These are phyloP conservation scores for Dovyalis caffra DNA, from an alignment of 345 rosid species.

Conservation along the genomic window DNA sequence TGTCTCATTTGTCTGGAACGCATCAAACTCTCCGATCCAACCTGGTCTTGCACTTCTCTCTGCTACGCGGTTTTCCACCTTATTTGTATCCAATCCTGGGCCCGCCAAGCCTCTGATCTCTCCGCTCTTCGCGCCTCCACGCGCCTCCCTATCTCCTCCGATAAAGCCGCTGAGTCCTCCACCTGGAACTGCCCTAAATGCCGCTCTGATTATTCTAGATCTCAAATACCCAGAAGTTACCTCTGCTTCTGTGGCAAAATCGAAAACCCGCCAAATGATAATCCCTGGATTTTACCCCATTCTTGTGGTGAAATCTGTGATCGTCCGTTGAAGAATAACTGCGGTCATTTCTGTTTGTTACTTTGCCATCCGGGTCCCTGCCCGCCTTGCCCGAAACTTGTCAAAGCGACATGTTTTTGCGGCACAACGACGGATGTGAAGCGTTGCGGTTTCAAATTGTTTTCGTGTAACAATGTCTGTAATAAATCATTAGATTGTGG, in stretches of 20 bases:
- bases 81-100: constrained; percentile 87
- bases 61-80: constrained; percentile 86
- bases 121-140: constrained; percentile 63
- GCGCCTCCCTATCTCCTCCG: constrained; percentile 58
- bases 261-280: constrained; percentile 58
- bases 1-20: constrained; percentile 93
- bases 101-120: constrained; percentile 72
- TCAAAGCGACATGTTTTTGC: constrained; percentile 61
- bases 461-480: constrained; percentile 60
- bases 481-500: constrained; percentile 51
- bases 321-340: constrained; percentile 54
- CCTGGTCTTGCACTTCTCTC: constrained; percentile 80
- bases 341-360: constrained; percentile 78
- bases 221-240: constrained; percentile 59
- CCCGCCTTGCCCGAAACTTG: constrained; percentile 80
- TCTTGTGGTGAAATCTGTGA: constrained; percentile 85
- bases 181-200: constrained; percentile 92
- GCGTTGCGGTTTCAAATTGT: constrained; percentile 67
- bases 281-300: constrained; percentile 92
- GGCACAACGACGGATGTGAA: constrained; percentile 57
- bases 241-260: constrained; percentile 80
- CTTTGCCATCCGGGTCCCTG: constrained; percentile 93
- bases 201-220: constrained; percentile 53
- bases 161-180: constrained; percentile 44
- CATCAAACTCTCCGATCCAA: constrained; percentile 69